Conservation (phyloP, 2,329 filamentous ascomycete genomes). For the Akanthomyces lecanii region DNA sequence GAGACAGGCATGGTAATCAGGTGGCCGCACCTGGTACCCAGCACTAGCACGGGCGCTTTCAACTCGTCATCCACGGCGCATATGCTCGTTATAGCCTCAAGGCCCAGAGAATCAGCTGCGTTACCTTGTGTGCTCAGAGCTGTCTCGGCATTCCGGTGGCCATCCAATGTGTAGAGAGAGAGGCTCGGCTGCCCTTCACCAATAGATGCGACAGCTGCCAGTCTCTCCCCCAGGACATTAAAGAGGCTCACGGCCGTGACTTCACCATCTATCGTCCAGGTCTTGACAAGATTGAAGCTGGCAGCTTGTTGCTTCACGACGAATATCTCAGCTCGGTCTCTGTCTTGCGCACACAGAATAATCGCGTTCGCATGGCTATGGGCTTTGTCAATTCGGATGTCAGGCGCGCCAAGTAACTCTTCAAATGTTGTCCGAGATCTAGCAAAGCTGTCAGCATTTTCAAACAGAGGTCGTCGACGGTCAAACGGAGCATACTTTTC, state of each 20-base stretch:
- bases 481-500: background rate
- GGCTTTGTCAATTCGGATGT: slow-evolving; percentile 39
- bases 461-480: background rate
- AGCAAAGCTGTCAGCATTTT: background rate
- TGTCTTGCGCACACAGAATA: slow-evolving; percentile 38
- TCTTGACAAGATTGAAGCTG: background rate
- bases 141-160: background rate
- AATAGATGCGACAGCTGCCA: slow-evolving; percentile 3
- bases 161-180: slow-evolving; percentile 10
- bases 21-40: slow-evolving; percentile 51
- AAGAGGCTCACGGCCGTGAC: slow-evolving; percentile 10
- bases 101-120: background rate
- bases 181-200: background rate
- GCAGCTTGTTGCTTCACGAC: background rate
- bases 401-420: slow-evolving; percentile 29
- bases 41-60: slow-evolving; percentile 32
- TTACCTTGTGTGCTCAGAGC: background rate
- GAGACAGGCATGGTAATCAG: slow-evolving; percentile 38
- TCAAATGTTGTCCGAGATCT: slow-evolving; percentile 30
- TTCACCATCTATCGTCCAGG: slow-evolving; percentile 9
- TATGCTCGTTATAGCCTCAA: slow-evolving; percentile 47
- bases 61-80: slow-evolving; percentile 28
- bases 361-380: slow-evolving; percentile 35
- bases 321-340: background rate
- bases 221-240: background rate